A percentile compares a stretch with the other conserved stretches of the same genome.
Conservation (phyloP, 1,139 yeast genomes). For the Lodderomyces beijingensis region DNA sequence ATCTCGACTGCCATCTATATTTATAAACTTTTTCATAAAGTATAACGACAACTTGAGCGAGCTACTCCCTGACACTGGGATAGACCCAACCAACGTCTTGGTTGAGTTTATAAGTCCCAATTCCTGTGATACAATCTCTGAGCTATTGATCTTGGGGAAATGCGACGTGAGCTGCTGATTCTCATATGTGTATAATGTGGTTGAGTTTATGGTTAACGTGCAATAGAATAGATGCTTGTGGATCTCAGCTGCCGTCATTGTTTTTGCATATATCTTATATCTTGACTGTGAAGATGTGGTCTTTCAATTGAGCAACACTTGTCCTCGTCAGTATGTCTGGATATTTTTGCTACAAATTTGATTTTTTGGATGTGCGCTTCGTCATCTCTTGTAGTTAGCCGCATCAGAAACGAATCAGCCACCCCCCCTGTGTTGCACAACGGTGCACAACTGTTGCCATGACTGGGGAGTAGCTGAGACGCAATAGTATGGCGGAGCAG, state of each 20-base stretch:
- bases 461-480: no score
- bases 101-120: constrained; percentile 50
- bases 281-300: no score
- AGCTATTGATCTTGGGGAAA: constrained; percentile 43
- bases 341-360: no score
- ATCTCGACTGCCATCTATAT: constrained; percentile 47
- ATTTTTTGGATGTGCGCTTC: no score
- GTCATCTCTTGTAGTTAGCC: no score
- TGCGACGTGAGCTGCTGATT: constrained; percentile 37
- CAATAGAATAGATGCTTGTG: constrained; percentile 28
- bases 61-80: constrained; percentile 29
- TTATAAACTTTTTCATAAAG: constrained; percentile 44
- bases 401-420: no score
- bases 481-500: no score
- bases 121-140: constrained; percentile 53
- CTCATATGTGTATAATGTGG: constrained; percentile 54
- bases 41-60: constrained; percentile 37
- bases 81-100: constrained; percentile 41
- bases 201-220: constrained; percentile 49
- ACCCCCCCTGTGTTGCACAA: no score
- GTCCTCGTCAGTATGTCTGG: no score
- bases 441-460: no score
- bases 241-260: constrained; percentile 11
- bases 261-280: constrained; percentile 14
- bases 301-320: no score